Evolutionary conservation across 441 rosid genomes (phyloP).

Genomic region (Pelargonium cotyledonis): DNA sequence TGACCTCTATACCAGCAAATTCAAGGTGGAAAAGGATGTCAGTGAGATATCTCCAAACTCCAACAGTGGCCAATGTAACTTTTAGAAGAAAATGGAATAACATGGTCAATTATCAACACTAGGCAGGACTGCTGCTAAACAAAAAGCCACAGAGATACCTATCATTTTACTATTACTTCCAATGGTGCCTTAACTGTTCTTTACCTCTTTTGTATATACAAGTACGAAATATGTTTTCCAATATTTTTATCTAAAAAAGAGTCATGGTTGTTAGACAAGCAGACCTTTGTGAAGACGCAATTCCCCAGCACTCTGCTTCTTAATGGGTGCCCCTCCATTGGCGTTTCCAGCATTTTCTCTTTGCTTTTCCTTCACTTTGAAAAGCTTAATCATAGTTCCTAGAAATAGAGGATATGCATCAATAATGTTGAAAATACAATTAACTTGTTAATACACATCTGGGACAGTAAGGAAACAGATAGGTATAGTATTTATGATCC

Average conservation of each 20-base stretch:
- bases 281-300: conserved; percentile 90
- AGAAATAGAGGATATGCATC: neutral
- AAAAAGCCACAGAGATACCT: too few relatives aligned
- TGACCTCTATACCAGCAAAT: too few relatives aligned
- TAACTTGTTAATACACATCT: neutral
- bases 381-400: conserved; percentile 80
- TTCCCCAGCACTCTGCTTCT: conserved; percentile 88
- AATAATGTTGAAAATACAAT: neutral
- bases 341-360: conserved; percentile 75
- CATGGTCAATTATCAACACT: neutral
- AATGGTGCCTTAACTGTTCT: too few relatives aligned
- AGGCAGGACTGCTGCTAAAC: too few relatives aligned
- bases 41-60: too few relatives aligned
- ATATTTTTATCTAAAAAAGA: neutral
- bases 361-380: conserved; percentile 93
- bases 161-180: too few relatives aligned
- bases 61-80: too few relatives aligned
- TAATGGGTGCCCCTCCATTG: conserved; percentile 52
- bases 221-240: neutral
- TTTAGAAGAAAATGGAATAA: neutral
- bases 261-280: neutral
- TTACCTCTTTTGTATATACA: too few relatives aligned
- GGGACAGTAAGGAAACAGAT: neutral
- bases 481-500: too few relatives aligned
- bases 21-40: too few relatives aligned